These are phyloP conservation scores for Suillus subaureus DNA, from an alignment of 768 basidiomycete species.

Conservation along the genomic window DNA sequence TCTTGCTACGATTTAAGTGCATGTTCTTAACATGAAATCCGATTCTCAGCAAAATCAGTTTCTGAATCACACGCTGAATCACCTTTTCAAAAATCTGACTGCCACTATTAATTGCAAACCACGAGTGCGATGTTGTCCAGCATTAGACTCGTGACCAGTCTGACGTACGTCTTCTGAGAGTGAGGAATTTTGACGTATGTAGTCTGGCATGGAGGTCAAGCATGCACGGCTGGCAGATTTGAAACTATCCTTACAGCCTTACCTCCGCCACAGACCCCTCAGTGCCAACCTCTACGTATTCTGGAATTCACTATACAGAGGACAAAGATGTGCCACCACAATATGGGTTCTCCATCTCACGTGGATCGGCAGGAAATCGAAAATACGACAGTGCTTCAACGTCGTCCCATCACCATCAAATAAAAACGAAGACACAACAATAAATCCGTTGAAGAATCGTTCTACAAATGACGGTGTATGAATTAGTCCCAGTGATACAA, in stretches of 20 bases:
- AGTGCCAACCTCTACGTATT: background rate
- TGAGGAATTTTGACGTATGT: too few relatives aligned
- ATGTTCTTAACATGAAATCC: background rate
- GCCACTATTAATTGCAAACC: too few relatives aligned
- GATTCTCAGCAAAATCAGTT: too few relatives aligned
- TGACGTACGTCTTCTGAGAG: too few relatives aligned
- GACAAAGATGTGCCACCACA: background rate
- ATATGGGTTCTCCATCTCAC: background rate
- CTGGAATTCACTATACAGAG: background rate
- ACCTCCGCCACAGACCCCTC: background rate
- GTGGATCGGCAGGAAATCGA: background rate
- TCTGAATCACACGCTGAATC: too few relatives aligned
- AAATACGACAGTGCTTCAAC: background rate
- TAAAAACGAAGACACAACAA: background rate
- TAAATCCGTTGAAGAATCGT: background rate
- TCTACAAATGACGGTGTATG: constrained; percentile 9
- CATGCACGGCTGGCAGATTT: background rate
- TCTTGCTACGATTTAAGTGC: background rate
- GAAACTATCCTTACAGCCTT: background rate
- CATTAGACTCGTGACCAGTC: too few relatives aligned
- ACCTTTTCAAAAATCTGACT: too few relatives aligned
- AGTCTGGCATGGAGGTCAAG: too few relatives aligned
- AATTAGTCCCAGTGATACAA: constrained; percentile 13
- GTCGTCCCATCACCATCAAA: background rate
- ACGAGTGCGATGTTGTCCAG: background rate